These are phyloP conservation scores for Trypanosoma caninum DNA, from an alignment of 208 protist genomes.

Conservation along the genomic window DNA sequence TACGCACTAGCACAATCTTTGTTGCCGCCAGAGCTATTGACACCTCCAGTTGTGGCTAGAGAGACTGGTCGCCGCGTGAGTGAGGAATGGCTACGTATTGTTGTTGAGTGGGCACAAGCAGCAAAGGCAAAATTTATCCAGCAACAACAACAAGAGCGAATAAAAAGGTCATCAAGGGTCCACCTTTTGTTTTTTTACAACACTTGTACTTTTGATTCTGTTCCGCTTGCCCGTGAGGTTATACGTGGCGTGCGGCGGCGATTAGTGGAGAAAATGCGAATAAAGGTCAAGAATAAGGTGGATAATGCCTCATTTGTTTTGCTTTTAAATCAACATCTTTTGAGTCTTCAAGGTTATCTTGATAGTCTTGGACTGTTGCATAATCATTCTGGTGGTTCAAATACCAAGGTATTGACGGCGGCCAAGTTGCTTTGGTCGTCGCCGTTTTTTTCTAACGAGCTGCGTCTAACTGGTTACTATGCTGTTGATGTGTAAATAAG, in stretches of 20 bases:
- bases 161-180: not conserved
- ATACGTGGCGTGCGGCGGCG: slow-evolving; percentile 45
- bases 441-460: slow-evolving; percentile 40
- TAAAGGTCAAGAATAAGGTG: not conserved
- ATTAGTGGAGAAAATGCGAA: slow-evolving; percentile 55
- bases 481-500: no score
- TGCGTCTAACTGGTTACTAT: slow-evolving; percentile 14
- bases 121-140: slow-evolving; percentile 25
- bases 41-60: not conserved
- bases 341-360: slow-evolving; percentile 8
- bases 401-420: slow-evolving; percentile 13
- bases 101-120: slow-evolving; percentile 21
- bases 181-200: slow-evolving; percentile 36
- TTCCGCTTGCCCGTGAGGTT: slow-evolving; percentile 45
- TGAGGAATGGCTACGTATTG: slow-evolving; percentile 22
- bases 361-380: slow-evolving; percentile 8
- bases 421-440: slow-evolving; percentile 56
- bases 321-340: slow-evolving; percentile 29
- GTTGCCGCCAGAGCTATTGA: slow-evolving; percentile 25
- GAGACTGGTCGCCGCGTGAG: slow-evolving; percentile 22
- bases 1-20: slow-evolving; percentile 49
- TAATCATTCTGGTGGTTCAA: not conserved
- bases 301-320: slow-evolving; percentile 7
- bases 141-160: slow-evolving; percentile 10
- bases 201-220: slow-evolving; percentile 59